Percentiles rank a stretch among this genome's conserved stretches.
Conservation (phyloP, 306 rosid genomes). For the Medicago arabica region DNA sequence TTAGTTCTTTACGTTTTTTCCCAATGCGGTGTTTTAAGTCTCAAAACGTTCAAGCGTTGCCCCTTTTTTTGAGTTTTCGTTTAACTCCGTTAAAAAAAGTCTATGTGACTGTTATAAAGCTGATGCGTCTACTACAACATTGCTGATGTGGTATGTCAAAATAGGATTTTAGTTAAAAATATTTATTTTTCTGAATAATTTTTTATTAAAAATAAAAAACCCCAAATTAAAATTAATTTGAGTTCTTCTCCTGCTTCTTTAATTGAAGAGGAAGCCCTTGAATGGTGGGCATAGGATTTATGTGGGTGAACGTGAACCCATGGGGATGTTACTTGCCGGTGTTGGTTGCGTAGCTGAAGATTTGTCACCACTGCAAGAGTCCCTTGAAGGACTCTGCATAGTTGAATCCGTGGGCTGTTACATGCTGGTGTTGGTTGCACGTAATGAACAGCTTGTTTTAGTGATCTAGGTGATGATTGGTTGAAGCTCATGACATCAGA, state of each 20-base stretch:
- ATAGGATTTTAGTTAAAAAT: background rate
- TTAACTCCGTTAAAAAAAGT: background rate
- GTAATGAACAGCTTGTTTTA: constrained; percentile 64
- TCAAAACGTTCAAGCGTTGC: background rate
- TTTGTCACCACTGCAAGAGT: constrained; percentile 77
- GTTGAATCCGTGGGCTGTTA: background rate
- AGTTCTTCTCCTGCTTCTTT: background rate
- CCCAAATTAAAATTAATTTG: background rate
- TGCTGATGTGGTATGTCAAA: background rate
- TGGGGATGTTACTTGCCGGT: constrained; percentile 40
- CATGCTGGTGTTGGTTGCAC: constrained; percentile 45
- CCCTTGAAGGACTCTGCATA: constrained; percentile 60
- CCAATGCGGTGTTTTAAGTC: background rate
- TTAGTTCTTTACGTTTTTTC: background rate
- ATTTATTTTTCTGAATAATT: background rate
- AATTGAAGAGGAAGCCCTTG: constrained; percentile 58
- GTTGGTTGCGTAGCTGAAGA: constrained; percentile 63
- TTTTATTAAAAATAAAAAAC: background rate
- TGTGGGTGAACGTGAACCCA: constrained; percentile 76
- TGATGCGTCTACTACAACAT: background rate
- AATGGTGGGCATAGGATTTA: constrained; percentile 65
- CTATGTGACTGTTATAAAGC: background rate
- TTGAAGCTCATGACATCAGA: constrained; percentile 72
- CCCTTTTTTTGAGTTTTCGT: background rate
- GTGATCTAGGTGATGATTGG: constrained; percentile 60